phyloP scores from a whole-genome alignment of 73 alveolate species.

The Diophrys sp. region DNA sequence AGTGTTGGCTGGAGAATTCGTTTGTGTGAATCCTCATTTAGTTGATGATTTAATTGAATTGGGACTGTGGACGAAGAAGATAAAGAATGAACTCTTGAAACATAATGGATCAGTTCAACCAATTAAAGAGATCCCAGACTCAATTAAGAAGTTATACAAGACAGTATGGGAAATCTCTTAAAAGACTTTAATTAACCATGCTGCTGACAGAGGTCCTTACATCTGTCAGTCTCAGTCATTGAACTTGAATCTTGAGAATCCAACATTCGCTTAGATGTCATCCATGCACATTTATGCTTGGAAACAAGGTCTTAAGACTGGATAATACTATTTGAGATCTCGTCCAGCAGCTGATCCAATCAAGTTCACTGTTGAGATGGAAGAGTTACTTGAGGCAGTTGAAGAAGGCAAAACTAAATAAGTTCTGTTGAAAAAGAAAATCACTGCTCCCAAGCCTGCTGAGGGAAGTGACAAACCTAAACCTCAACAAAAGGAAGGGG shows the following conservation, averaged over 20 bases:
- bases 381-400: slow-evolving; percentile 16
- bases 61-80: slow-evolving; percentile 81
- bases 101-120: slow-evolving; percentile 81
- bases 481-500: slow-evolving; percentile 3
- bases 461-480: not conserved
- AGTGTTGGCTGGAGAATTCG: slow-evolving; percentile 95
- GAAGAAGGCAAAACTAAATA: slow-evolving; percentile 9
- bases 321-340: slow-evolving; percentile 90
- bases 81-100: slow-evolving; percentile 72
- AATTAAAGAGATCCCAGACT: slow-evolving; percentile 77
- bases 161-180: slow-evolving; percentile 96
- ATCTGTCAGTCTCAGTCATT: slow-evolving; percentile 69
- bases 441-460: not conserved
- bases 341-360: slow-evolving; percentile 95
- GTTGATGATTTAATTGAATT: slow-evolving; percentile 81
- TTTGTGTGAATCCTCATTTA: slow-evolving; percentile 88
- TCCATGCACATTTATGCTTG: slow-evolving; percentile 94
- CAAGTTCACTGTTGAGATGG: slow-evolving; percentile 92
- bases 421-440: not conserved
- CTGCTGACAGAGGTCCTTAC: slow-evolving; percentile 86
- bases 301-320: slow-evolving; percentile 86
- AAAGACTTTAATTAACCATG: slow-evolving; percentile 79
- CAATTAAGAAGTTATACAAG: slow-evolving; percentile 78
- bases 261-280: slow-evolving; percentile 67
- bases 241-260: slow-evolving; percentile 70